Base-by-base conservation (phyloP, 441 rosid genomes). In the Erodium moschatum region DNA sequence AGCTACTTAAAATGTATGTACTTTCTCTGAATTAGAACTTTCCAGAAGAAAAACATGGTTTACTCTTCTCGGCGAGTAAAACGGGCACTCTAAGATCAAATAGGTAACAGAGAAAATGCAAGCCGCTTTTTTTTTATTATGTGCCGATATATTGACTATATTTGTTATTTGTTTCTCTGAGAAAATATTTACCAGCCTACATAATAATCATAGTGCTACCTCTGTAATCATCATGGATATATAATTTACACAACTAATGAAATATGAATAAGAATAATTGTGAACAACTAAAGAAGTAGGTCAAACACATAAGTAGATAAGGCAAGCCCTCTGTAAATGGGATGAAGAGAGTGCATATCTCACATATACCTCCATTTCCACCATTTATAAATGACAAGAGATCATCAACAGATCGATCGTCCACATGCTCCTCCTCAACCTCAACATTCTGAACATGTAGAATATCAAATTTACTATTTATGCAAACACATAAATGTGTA, bases 381-480 rank as follows among this genome's bases (percentile, higher is more conserved):
- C 84, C 80, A 82, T 82, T 82, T 71, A 82, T 82, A 66, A 73
- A 82, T 18, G 81, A 77, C 61, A 79, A 69, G 38, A 82, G 78
- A 70, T 82, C 85, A 63, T 82, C 85, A 29, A 79, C 78, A 5
- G 85, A 79, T 12, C 81, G 81, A 40, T 82, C 81, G 74, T 82
- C 85, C 29, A 75, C 78, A 40, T 5, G 80, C 67, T 75, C 85
- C 80, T 81, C 81, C 75, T 79, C 85, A 54, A 72, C 71, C 70
- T 79, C 83, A 50, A 68, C 69, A 75, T 52, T 75, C 85, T 82
- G 80, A 54, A 77, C 56, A 71, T 31, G 66, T 3, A 67, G 46
- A 60, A 69, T 62, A 64, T 72, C 33, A 5, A 5, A 69, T 13
- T 64, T 69, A 18, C 27, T 18, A 29, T 13, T 18, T 3, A 56